Conservation (phyloP, 1,284 basidiomycete species). For the Gymnopus androsaceus region DNA sequence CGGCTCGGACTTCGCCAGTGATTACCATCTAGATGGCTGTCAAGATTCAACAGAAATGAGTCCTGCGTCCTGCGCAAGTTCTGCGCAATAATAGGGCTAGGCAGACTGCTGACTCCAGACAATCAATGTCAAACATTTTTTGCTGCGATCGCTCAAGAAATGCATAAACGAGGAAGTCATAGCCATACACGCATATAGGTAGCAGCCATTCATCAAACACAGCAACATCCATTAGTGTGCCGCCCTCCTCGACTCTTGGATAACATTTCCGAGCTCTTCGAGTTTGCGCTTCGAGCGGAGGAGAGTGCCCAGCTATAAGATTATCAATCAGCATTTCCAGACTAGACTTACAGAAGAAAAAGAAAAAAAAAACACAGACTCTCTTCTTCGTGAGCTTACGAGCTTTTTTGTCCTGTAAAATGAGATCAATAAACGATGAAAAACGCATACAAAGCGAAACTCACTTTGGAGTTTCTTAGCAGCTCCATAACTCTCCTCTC, state of each 20-base stretch:
- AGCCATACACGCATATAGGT: background rate
- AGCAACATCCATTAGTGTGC: constrained; percentile 51
- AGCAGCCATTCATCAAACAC: background rate
- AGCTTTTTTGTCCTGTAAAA: constrained; percentile 89
- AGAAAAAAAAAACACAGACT: constrained; percentile 61
- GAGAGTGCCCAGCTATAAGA: constrained; percentile 84
- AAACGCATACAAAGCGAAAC: constrained; percentile 27
- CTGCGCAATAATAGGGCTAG: too few relatives aligned
- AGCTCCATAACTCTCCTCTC: constrained; percentile 99
- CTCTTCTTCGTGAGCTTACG: constrained; percentile 98
- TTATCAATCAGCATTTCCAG: background rate
- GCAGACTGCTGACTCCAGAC: too few relatives aligned
- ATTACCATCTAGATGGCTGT: too few relatives aligned
- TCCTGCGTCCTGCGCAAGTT: too few relatives aligned
- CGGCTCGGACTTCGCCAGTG: too few relatives aligned
- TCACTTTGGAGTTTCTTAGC: constrained; percentile 97
- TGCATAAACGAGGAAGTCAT: too few relatives aligned
- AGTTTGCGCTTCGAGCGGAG: constrained; percentile 97
- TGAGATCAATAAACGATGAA: constrained; percentile 2
- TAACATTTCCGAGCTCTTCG: constrained; percentile 89
- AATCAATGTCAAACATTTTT: too few relatives aligned
- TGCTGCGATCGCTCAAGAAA: too few relatives aligned
- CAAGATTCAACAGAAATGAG: too few relatives aligned
- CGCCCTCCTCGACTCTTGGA: constrained; percentile 87
- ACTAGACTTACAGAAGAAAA: too few relatives aligned